A percentile compares a stretch with the other conserved stretches of the same genome.
Evolutionary conservation across 805 yeast genomes (phyloP).

Genomic region (Barnettozyma sp.): DNA sequence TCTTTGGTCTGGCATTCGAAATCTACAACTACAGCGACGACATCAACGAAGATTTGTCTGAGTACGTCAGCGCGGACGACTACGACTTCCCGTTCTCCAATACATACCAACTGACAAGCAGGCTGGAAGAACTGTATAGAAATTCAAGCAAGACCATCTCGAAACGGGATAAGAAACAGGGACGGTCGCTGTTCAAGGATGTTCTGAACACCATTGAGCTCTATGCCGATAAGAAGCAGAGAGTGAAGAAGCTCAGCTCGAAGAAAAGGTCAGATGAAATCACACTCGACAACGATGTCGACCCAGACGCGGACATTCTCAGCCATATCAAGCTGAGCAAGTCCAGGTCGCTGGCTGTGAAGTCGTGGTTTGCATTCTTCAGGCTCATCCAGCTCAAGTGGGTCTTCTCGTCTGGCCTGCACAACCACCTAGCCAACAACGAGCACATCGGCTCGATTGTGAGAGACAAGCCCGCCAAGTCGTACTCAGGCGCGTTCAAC

Average conservation of each 20-base stretch:
- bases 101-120: slow-evolving; percentile 38
- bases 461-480: slow-evolving; percentile 16
- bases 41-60: slow-evolving; percentile 30
- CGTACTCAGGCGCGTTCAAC: slow-evolving; percentile 10
- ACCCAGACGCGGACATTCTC: slow-evolving; percentile 14
- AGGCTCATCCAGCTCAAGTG: slow-evolving; percentile 24
- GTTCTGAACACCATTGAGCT: slow-evolving; percentile 41
- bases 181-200: slow-evolving; percentile 55
- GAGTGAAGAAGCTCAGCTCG: slow-evolving; percentile 26
- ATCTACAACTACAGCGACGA: slow-evolving; percentile 32
- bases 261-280: slow-evolving; percentile 10
- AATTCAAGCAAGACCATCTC: slow-evolving; percentile 51
- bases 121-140: slow-evolving; percentile 37
- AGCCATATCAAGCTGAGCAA: slow-evolving; percentile 23
- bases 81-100: slow-evolving; percentile 45
- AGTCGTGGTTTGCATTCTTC: slow-evolving; percentile 26
- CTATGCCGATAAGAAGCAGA: slow-evolving; percentile 30
- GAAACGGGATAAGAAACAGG: slow-evolving; percentile 55
- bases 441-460: slow-evolving; percentile 15
- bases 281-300: slow-evolving; percentile 2
- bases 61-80: slow-evolving; percentile 37
- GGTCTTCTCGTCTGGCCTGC: slow-evolving; percentile 22
- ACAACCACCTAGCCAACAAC: slow-evolving; percentile 24
- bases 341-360: slow-evolving; percentile 24
- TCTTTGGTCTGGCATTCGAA: slow-evolving; percentile 23